Evolutionary conservation across 1,139 yeast species (phyloP).

Genomic region (Geotrichum phurueaensis): DNA sequence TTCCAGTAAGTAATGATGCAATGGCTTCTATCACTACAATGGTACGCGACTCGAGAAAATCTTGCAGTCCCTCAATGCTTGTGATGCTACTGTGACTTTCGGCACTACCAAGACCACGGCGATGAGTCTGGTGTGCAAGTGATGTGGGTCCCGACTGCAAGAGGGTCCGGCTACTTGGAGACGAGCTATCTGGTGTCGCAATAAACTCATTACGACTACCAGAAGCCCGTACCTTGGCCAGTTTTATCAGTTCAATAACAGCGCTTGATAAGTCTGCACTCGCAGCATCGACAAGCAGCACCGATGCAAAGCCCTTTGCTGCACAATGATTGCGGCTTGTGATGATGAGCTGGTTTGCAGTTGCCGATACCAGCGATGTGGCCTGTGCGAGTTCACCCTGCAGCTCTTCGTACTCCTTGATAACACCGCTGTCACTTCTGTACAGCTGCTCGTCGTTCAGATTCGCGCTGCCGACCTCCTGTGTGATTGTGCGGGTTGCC

Average conservation of each 20-base stretch:
- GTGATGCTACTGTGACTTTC: slow-evolving; percentile 50
- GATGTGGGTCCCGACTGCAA: not conserved
- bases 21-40: slow-evolving; percentile 87
- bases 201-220: not conserved
- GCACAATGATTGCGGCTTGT: slow-evolving; percentile 72
- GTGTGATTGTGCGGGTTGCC: slow-evolving; percentile 35
- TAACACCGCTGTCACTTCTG: not conserved
- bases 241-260: slow-evolving; percentile 61
- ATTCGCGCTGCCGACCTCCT: slow-evolving; percentile 38
- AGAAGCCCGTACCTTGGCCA: slow-evolving; percentile 43
- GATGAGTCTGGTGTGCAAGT: not conserved
- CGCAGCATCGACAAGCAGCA: slow-evolving; percentile 69
- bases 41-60: slow-evolving; percentile 88
- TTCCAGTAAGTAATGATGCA: slow-evolving; percentile 58
- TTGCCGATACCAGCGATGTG: slow-evolving; percentile 49
- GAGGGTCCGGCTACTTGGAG: not conserved
- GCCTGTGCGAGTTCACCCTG: slow-evolving; percentile 31
- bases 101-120: not conserved
- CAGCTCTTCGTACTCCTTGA: slow-evolving; percentile 15
- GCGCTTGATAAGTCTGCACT: slow-evolving; percentile 69
- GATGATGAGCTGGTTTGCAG: slow-evolving; percentile 74
- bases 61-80: slow-evolving; percentile 50
- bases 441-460: slow-evolving; percentile 15
- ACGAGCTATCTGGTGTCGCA: not conserved
- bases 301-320: slow-evolving; percentile 61